phyloP scores from a whole-genome alignment of 768 basidiomycete genomes.

The Boletus rex-veris region DNA sequence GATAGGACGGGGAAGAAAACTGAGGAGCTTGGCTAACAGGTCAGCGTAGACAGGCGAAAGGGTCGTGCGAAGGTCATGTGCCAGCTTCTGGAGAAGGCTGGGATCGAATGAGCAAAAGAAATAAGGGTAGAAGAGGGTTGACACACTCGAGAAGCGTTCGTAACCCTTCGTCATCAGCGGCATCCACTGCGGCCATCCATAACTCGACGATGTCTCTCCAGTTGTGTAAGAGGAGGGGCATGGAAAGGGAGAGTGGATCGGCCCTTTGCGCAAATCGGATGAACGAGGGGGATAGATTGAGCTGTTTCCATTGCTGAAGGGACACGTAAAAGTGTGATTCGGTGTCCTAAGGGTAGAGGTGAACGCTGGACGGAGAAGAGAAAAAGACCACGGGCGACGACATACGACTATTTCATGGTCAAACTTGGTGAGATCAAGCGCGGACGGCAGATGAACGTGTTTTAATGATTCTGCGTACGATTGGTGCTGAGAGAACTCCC shows the following conservation, averaged over 20 bases:
- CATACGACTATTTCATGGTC: slow-evolving; percentile 58
- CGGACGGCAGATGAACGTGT: slow-evolving; percentile 68
- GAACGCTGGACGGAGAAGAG: background rate
- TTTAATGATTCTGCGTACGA: slow-evolving; percentile 67
- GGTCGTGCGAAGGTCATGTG: slow-evolving; percentile 78
- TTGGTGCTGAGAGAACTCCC: slow-evolving; percentile 51
- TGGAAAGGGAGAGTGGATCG: slow-evolving; percentile 61
- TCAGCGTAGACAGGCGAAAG: slow-evolving; percentile 59
- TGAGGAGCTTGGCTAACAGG: slow-evolving; percentile 53
- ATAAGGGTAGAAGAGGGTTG: background rate
- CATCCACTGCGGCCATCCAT: slow-evolving; percentile 58
- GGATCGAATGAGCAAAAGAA: slow-evolving; percentile 8
- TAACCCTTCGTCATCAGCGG: slow-evolving; percentile 69
- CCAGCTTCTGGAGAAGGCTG: slow-evolving; percentile 75
- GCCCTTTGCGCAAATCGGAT: slow-evolving; percentile 62
- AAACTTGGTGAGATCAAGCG: slow-evolving; percentile 51
- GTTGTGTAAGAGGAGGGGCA: slow-evolving; percentile 80
- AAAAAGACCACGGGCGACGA: background rate
- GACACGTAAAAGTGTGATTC: slow-evolving; percentile 76
- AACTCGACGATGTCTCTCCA: slow-evolving; percentile 64
- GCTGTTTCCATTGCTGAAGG: slow-evolving; percentile 71
- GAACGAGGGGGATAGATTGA: slow-evolving; percentile 77
- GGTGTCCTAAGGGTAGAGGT: slow-evolving; percentile 50
- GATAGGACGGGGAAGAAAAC: slow-evolving; percentile 55
- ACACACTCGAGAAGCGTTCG: slow-evolving; percentile 74